Base-by-base conservation (phyloP, 2,329 filamentous ascomycete genomes). In the Penicillium sp. region DNA sequence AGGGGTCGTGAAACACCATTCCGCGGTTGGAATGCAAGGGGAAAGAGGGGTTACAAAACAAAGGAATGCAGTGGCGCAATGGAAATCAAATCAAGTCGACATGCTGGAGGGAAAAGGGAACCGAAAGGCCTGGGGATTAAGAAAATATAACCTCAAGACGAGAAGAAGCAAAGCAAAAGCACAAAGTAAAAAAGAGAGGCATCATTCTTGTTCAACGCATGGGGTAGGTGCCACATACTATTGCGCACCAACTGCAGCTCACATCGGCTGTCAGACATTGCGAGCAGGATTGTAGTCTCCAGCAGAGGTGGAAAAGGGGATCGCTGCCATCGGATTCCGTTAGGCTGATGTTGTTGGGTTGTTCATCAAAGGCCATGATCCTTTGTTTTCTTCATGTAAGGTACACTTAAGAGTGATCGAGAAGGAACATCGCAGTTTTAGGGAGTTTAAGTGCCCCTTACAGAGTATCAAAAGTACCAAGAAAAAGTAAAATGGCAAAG, bases 201-300 rank as follows among this genome's bases (percentile, higher is more conserved):
- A 21, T 42, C 39, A 42, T 42, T 42, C 39, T 42, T 42, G 39
- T 6, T 42, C 39, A 39, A 39, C n/a, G 19, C 19, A 42, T 42
- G 11, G 22, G 39, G 39, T 22, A 42, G 19, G 8, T 22, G 19
- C 45, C 22, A 66, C 64, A 24, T 74, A 76, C 74, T 56, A 68
- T 69, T 21, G 73, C 62, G 52, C 74, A 76, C 74, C 74, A 76
- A 47, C 72, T 76, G 63, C 74, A 76, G 8, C 64, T 58, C 8
- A 64, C 60, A 54, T 69, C 66, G 2, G 70, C 68, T n/a, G 65
- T 56, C 47, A 76, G 54, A 56, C 74, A 76, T 24, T 59, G 57
- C 11, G 64, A 62, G 57, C 74, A 76, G 1, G 71, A 71, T 54
- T 76, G 74, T 35, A 70, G 61, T 5, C 69, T 62, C 74, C 74